Evolutionary conservation across 345 rosid species (phyloP).

Genomic region (Citrus trifoliata): DNA sequence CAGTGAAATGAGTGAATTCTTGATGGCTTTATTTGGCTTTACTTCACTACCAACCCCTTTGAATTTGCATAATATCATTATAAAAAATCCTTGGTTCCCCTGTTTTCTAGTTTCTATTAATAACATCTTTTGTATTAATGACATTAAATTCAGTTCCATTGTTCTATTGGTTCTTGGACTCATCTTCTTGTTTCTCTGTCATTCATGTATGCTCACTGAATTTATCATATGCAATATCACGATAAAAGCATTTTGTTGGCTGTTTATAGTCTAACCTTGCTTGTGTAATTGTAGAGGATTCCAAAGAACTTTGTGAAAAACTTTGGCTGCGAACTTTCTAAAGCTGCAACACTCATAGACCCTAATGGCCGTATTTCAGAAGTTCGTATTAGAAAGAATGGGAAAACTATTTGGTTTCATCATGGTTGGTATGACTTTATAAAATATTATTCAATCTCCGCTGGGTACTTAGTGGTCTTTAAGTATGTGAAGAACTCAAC

Average conservation of each 20-base stretch:
- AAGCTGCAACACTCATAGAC: conserved; percentile 22
- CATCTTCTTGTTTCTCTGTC: too few relatives aligned
- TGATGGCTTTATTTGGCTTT: too few relatives aligned
- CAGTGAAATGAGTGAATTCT: too few relatives aligned
- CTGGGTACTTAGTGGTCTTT: conserved; percentile 37
- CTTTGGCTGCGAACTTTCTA: conserved; percentile 31
- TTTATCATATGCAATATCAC: conserved; percentile 17
- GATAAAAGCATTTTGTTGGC: too few relatives aligned
- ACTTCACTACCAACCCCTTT: too few relatives aligned
- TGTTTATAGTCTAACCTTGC: background rate
- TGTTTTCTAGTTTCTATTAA: too few relatives aligned
- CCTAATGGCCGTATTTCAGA: conserved; percentile 36
- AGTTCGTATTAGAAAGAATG: conserved; percentile 18
- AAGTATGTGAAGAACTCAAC: conserved; percentile 29
- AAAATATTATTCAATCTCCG: conserved; percentile 30
- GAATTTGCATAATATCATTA: too few relatives aligned
- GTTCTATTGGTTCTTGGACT: too few relatives aligned
- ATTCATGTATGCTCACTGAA: background rate
- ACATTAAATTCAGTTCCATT: too few relatives aligned
- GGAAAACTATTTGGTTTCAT: conserved; percentile 33
- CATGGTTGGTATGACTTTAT: conserved; percentile 41
- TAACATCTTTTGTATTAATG: too few relatives aligned
- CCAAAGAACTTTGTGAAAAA: conserved; percentile 36
- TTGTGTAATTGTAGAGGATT: conserved; percentile 25
- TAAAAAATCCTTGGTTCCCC: too few relatives aligned